phyloP scores from a whole-genome alignment of 768 basidiomycete species.

The Mrakia gelida region DNA sequence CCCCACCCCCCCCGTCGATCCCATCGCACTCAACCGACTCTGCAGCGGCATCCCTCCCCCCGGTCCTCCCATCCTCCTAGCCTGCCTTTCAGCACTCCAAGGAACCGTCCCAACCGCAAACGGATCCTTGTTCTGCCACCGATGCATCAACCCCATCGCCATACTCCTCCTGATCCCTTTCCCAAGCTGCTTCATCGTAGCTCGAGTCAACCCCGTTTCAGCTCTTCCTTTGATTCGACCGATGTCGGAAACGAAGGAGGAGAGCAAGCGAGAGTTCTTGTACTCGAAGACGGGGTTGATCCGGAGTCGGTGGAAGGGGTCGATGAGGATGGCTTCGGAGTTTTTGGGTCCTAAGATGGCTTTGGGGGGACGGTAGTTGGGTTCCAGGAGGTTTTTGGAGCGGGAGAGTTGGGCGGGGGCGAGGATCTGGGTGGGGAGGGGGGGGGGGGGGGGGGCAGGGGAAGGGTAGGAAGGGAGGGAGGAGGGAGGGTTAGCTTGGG shows the following conservation, averaged over 20 bases:
- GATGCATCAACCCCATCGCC: slow-evolving; percentile 74
- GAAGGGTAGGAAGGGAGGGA: not conserved
- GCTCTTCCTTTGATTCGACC: slow-evolving; percentile 66
- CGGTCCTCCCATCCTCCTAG: not conserved
- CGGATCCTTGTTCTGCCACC: slow-evolving; percentile 17
- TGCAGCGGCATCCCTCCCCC: not conserved
- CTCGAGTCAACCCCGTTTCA: slow-evolving; percentile 66
- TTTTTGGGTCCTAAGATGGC: slow-evolving; percentile 7
- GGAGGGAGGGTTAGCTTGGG: not conserved
- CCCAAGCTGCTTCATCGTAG: slow-evolving; percentile 69
- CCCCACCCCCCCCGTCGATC: not conserved
- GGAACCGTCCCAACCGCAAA: not conserved
- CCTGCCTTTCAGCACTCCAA: not conserved
- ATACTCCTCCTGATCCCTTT: slow-evolving; percentile 84
- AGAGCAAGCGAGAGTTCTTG: slow-evolving; percentile 30
- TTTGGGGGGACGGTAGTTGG: not conserved
- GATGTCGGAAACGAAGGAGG: slow-evolving; percentile 16
- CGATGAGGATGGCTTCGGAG: slow-evolving; percentile 3
- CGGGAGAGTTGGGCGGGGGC: not conserved
- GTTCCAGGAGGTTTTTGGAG: not conserved
- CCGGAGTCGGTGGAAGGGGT: slow-evolving; percentile 18
- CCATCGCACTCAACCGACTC: not conserved
- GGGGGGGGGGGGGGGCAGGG: not conserved
- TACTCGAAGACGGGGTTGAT: slow-evolving; percentile 16
- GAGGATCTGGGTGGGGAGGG: slow-evolving; percentile 14